These are phyloP conservation scores for Akebia trifoliata DNA, from an alignment of 164 flowering plant species.

Conservation along the genomic window DNA sequence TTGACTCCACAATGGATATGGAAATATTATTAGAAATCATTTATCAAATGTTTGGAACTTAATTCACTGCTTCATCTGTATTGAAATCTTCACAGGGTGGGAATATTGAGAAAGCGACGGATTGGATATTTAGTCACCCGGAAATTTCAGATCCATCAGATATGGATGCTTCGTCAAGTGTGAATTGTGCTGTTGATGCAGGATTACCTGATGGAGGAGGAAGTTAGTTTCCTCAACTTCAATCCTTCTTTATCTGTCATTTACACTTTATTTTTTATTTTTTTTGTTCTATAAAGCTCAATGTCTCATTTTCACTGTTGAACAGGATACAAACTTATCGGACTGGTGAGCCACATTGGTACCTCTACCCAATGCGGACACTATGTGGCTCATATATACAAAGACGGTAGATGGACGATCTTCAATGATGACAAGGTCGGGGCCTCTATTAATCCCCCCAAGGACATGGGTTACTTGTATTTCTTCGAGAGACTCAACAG, in stretches of 20 bases:
- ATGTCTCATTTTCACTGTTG: conserved; percentile 2
- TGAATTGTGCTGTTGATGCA: conserved; percentile 30
- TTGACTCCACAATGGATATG: no score
- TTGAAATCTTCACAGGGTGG: conserved; percentile 54
- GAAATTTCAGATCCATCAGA: conserved; percentile 42
- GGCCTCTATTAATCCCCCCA: conserved; percentile 79
- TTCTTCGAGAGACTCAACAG: conserved; percentile 73
- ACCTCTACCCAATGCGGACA: conserved; percentile 98
- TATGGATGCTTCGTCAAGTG: conserved; percentile 57
- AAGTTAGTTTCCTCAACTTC: conserved; percentile 50
- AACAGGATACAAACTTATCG: conserved; percentile 90
- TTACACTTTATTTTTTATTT: not conserved
- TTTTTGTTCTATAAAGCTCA: not conserved
- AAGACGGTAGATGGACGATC: conserved; percentile 92
- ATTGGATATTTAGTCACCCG: conserved; percentile 87
- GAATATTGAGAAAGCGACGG: conserved; percentile 91
- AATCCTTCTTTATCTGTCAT: conserved; percentile 9
- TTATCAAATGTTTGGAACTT: not conserved
- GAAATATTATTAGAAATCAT: not conserved
- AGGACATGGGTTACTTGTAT: conserved; percentile 95
- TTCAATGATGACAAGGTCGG: conserved; percentile 93
- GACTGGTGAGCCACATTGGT: conserved; percentile 95
- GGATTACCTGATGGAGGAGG: conserved; percentile 90
- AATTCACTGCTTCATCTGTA: not conserved
- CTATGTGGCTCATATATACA: conserved; percentile 86